Evolutionary conservation across 1,139 yeast genomes (phyloP), one percentile per base, ranked within the genome.

Genomic region (Sugiyamaella grinbergsii): DNA sequence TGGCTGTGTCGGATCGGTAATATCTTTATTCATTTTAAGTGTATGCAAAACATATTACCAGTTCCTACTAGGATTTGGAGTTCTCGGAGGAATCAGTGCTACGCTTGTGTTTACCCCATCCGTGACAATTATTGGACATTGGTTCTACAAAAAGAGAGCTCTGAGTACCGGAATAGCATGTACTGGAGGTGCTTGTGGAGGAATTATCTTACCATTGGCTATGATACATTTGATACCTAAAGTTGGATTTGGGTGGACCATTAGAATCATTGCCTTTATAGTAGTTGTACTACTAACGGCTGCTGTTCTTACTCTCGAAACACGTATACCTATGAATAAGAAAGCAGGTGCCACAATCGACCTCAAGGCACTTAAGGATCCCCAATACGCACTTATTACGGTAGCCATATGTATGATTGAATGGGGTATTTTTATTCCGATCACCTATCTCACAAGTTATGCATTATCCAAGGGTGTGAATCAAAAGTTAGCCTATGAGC

Each of bases 161-260:
- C 64, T 76, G 38, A 85, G 85, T 1, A 65, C 78, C 36, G 81
- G 84, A 0, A 60, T 80, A 3, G 82, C 82, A 1, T 79, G 84
- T 0, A 70, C 77, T 20, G 88, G 88, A 1, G 85, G 85, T 0
- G 75, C 82, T 7, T 66, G 80, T 2, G 89, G 89, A 1, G 85
- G 85, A 6, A 72, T 82, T 1, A 67, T 79, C 1, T 80, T 79
- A 64, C 82, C 88, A 0, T 62, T 82, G 19, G 73, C 80, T 71
- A 71, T 82, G 56, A 75, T 79, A 54, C 64, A 69, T 41, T 67
- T 81, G 51, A 77, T 76, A 60, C 67, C 62, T 0, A 57, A 61
- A 28, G 67, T 79, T 18, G 87, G 89, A 1, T 84, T 73, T 62
- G 75, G 72, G 23, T 83, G 88, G 87, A 79, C 85, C 1, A 73